phyloP scores from a whole-genome alignment of 371 early-diverging fungal genomes.

The Mucor velutinosus region DNA sequence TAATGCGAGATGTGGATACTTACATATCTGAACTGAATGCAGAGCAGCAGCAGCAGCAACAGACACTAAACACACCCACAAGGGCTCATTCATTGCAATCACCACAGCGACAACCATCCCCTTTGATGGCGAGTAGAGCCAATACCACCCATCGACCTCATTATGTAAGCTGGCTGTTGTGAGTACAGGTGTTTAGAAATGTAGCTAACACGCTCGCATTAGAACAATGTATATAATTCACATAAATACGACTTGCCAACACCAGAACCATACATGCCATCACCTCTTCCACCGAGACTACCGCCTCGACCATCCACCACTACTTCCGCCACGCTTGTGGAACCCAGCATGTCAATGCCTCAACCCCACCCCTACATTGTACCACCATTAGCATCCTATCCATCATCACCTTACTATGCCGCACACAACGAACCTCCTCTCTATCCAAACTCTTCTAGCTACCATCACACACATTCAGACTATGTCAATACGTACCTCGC shows the following conservation, averaged over 20 bases:
- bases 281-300: background rate
- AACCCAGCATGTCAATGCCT: slow-evolving; percentile 5
- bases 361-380: background rate
- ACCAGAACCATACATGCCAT: background rate
- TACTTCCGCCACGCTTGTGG: slow-evolving; percentile 8
- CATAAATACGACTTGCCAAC: background rate
- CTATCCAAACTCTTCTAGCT: background rate
- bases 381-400: background rate
- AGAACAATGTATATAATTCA: background rate
- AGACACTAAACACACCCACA: background rate
- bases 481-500: slow-evolving; percentile 6
- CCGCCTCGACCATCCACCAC: background rate
- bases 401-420: background rate
- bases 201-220: background rate
- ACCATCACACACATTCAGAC: background rate
- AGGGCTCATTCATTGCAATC: slow-evolving; percentile 16
- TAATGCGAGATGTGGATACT: slow-evolving; percentile 27
- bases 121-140: background rate
- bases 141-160: slow-evolving; percentile 8
- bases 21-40: slow-evolving; percentile 22
- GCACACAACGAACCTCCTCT: background rate
- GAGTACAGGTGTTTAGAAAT: background rate
- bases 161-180: background rate
- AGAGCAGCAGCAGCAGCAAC: background rate
- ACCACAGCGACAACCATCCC: background rate